Evolutionary conservation across 1,284 basidiomycete species (phyloP).

Genomic region (Stygiomarasmius scandens): DNA sequence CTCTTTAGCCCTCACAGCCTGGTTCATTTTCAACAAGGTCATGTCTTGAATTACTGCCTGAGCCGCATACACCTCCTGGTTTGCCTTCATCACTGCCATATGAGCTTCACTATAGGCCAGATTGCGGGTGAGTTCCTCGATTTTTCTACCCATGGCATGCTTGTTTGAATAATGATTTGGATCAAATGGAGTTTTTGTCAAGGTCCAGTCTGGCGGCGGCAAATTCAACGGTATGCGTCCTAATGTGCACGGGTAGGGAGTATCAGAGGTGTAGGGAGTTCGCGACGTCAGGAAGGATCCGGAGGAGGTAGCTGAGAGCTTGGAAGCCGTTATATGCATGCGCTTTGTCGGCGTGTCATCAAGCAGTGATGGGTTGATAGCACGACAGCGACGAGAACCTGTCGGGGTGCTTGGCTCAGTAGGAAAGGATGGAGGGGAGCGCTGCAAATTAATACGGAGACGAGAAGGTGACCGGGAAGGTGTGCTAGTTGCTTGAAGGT

Average conservation of each 20-base stretch:
- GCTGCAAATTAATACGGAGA: neutral
- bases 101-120: constrained; percentile 14
- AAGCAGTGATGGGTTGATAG: constrained; percentile 12
- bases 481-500: neutral
- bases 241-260: constrained; percentile 18
- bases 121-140: constrained; percentile 4
- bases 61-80: constrained; percentile 25
- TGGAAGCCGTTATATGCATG: constrained; percentile 19
- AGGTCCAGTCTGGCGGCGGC: constrained; percentile 21
- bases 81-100: constrained; percentile 15
- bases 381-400: neutral
- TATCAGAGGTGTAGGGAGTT: constrained; percentile 13
- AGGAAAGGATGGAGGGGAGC: neutral
- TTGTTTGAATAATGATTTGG: neutral
- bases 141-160: neutral
- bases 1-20: constrained; percentile 26
- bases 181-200: neutral
- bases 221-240: constrained; percentile 1
- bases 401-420: neutral
- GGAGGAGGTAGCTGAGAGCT: constrained; percentile 19
- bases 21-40: constrained; percentile 22
- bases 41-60: constrained; percentile 29
- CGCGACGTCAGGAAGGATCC: constrained; percentile 27
- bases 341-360: constrained; percentile 23
- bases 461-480: neutral